These are phyloP conservation scores for Trametes sanguinea DNA, from an alignment of 768 basidiomycete genomes.

Conservation along the genomic window DNA sequence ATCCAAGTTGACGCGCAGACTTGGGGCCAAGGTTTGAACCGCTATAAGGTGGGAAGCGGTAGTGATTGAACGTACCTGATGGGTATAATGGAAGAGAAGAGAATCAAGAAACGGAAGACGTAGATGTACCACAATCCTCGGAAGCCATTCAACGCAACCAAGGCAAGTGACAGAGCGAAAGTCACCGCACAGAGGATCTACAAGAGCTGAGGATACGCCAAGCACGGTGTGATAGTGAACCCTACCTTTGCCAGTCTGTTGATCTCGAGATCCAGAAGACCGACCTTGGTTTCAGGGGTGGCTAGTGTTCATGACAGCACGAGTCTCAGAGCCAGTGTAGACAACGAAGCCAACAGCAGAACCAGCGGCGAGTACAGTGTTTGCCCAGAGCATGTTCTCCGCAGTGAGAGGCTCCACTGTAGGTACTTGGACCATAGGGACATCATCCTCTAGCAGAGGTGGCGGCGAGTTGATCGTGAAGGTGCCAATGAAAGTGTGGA, in stretches of 20 bases:
- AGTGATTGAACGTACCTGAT: slow-evolving; percentile 69
- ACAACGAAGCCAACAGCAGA: slow-evolving; percentile 90
- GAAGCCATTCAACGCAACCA: slow-evolving; percentile 96
- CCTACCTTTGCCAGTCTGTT: slow-evolving; percentile 91
- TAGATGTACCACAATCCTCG: slow-evolving; percentile 95
- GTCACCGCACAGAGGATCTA: slow-evolving; percentile 95
- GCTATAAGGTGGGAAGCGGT: background rate
- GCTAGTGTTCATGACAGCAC: slow-evolving; percentile 98
- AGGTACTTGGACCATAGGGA: slow-evolving; percentile 41
- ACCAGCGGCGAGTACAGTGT: slow-evolving; percentile 95
- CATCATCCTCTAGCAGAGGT: slow-evolving; percentile 33
- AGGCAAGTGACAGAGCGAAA: slow-evolving; percentile 84
- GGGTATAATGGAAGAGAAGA: slow-evolving; percentile 98
- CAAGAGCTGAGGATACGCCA: background rate
- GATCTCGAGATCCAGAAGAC: slow-evolving; percentile 90
- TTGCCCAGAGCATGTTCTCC: slow-evolving; percentile 96
- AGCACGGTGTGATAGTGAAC: background rate
- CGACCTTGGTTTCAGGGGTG: slow-evolving; percentile 95
- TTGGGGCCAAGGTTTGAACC: slow-evolving; percentile 32
- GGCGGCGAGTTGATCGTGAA: slow-evolving; percentile 70
- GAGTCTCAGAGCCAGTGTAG: slow-evolving; percentile 92
- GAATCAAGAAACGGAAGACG: slow-evolving; percentile 92
- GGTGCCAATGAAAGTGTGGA: slow-evolving; percentile 93
- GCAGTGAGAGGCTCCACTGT: slow-evolving; percentile 86
- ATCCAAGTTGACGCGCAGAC: slow-evolving; percentile 97